Conservation (phyloP, 106 monocot genomes). For the Ottelia alismoides region DNA sequence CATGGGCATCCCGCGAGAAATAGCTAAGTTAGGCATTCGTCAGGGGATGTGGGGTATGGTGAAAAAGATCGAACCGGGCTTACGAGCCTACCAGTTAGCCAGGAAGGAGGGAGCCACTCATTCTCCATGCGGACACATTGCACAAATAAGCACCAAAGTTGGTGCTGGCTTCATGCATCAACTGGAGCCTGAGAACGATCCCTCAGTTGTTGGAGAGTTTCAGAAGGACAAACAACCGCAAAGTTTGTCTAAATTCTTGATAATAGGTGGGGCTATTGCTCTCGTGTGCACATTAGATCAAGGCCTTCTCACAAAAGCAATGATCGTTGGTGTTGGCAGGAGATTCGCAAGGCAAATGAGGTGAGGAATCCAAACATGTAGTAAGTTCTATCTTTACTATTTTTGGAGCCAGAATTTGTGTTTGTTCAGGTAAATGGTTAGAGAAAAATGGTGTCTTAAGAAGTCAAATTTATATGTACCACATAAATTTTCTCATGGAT, state of each 20-base stretch:
- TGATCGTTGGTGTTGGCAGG: slow-evolving; percentile 66
- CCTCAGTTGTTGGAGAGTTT: neutral
- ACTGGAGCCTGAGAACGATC: neutral
- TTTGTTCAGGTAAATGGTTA: too few relatives aligned
- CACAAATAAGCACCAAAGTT: slow-evolving; percentile 1
- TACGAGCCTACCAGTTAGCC: slow-evolving; percentile 7
- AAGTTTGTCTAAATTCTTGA: slow-evolving; percentile 1
- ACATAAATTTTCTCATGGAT: too few relatives aligned
- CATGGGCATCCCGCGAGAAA: slow-evolving; percentile 87
- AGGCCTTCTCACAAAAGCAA: slow-evolving; percentile 55
- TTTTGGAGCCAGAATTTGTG: too few relatives aligned
- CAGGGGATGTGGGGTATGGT: slow-evolving; percentile 26
- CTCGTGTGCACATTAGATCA: slow-evolving; percentile 38
- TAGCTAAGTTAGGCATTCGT: slow-evolving; percentile 63
- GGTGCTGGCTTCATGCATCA: neutral
- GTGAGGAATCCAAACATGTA: too few relatives aligned
- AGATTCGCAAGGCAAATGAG: slow-evolving; percentile 37
- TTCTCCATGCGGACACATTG: slow-evolving; percentile 1
- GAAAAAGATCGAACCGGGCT: slow-evolving; percentile 10
- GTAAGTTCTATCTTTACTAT: too few relatives aligned
- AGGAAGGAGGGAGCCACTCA: neutral
- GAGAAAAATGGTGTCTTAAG: too few relatives aligned
- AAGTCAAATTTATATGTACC: too few relatives aligned
- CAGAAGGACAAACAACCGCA: neutral
- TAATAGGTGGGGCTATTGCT: slow-evolving; percentile 34